Evolutionary conservation across 345 rosid genomes (phyloP), one percentile per base, ranked within the genome.

Genomic region (Eucalyptus regnans): DNA sequence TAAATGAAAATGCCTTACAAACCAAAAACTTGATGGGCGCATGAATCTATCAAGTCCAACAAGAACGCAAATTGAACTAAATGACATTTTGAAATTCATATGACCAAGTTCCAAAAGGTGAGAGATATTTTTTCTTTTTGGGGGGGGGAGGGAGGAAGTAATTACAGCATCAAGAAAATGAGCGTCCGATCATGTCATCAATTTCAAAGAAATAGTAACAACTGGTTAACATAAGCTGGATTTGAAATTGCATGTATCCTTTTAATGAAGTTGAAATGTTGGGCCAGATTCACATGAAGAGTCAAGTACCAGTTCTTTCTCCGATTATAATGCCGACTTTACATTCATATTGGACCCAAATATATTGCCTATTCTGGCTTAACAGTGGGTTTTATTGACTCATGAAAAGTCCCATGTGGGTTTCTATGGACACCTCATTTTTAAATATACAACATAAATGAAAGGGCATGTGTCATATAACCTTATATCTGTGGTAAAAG

Each of bases 401-500:
- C 44, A 2, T 89, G 90, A 50, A 43, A 12, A 76, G 48, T 76
- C 84, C 48, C 29, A 9, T 13, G 20, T 41, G 29, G 84, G 23
- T 76, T 76, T 76, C 48, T 37, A 76, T 0, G 29, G 84, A 20
- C 46, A 37, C 4, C 25, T 17, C 48, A 41, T 5, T 76, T 37
- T 41, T 41, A 41, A 43, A 76, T 41, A 76, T 20, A 76, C 48
- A 11, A 76, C 15, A 76, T 44, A 22, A 76, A 76, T 76, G 48
- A 76, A 41, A 71, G 15, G 48, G 60, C 86, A 60, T 71, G 79
- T 50, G 14, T 23, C 31, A 27, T 44, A 27, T 86, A 86, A 94
- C 99, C 99, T 97, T 95, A 88, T 95, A 98, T 97, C 99, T 93
- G 90, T 89, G 93, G 93, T 95, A 95, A 90, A 98, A 98, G 91